Conservation (phyloP, 257 asterid species). For the Paraleonurus japonicus region DNA sequence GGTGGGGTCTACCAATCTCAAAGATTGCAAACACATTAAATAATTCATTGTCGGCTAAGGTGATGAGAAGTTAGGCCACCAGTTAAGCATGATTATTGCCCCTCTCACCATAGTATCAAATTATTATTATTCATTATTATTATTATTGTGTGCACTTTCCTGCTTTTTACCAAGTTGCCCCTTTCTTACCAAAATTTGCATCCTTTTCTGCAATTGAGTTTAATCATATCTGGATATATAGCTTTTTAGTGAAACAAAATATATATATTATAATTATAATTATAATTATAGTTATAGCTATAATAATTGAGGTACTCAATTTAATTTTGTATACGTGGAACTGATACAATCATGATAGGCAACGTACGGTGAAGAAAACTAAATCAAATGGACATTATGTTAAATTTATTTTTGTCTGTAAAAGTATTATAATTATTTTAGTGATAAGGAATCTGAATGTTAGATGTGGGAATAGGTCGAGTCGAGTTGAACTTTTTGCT, state of each 20-base stretch:
- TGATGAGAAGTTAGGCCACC: slow-evolving; percentile 52
- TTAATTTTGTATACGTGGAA: not conserved
- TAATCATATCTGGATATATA: not conserved
- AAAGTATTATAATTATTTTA: no score
- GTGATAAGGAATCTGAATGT: no score
- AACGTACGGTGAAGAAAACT: no score
- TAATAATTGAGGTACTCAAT: not conserved
- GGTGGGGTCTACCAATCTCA: slow-evolving; percentile 40
- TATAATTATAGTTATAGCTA: no score
- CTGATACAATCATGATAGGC: not conserved
- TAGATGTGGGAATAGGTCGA: no score
- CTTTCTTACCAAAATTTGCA: not conserved
- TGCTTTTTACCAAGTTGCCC: slow-evolving; percentile 10
- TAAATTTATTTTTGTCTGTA: no score
- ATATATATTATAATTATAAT: no score
- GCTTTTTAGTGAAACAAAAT: no score
- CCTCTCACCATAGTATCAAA: not conserved
- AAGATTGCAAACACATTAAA: slow-evolving; percentile 34
- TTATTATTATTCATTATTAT: not conserved
- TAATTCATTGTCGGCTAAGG: slow-evolving; percentile 46
- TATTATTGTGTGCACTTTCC: slow-evolving; percentile 12
- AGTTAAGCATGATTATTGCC: slow-evolving; percentile 35
- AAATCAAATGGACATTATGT: no score
- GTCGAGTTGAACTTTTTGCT: no score
- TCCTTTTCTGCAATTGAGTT: not conserved